Conservation (phyloP, 768 basidiomycete genomes). For the Harrya chromipes region DNA sequence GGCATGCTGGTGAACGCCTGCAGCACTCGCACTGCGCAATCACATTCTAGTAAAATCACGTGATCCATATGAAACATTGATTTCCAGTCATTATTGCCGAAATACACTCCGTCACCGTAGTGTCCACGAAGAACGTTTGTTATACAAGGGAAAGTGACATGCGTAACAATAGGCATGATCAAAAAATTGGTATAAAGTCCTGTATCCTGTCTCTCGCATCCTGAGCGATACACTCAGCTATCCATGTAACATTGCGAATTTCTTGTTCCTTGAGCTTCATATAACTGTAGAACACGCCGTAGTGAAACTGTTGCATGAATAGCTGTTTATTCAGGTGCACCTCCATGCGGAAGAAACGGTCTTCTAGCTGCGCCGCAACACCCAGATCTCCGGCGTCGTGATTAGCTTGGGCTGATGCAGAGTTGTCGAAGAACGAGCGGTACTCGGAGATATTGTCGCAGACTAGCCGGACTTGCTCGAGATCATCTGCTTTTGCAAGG, state of each 20-base stretch:
- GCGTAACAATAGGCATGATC: slow-evolving; percentile 22
- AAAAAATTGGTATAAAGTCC: slow-evolving; percentile 92
- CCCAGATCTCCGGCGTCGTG: slow-evolving; percentile 42
- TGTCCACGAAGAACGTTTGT: too few species aligned
- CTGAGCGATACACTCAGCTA: slow-evolving; percentile 95
- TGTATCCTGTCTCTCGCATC: slow-evolving; percentile 94
- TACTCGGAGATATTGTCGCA: slow-evolving; percentile 91
- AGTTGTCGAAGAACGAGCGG: slow-evolving; percentile 85
- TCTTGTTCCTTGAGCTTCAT: slow-evolving; percentile 65
- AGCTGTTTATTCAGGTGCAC: slow-evolving; percentile 92
- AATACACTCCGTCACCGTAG: too few species aligned
- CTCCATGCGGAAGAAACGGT: slow-evolving; percentile 92
- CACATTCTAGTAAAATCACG: slow-evolving; percentile 11
- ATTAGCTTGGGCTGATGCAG: slow-evolving; percentile 34
- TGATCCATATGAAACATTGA: slow-evolving; percentile 4
- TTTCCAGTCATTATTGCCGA: too few species aligned
- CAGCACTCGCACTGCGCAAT: neutral
- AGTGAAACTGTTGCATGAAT: slow-evolving; percentile 97
- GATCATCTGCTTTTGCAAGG: slow-evolving; percentile 90
- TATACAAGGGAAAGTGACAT: neutral
- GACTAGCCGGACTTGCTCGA: slow-evolving; percentile 86
- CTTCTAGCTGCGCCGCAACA: slow-evolving; percentile 74
- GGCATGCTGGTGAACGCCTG: slow-evolving; percentile 11
- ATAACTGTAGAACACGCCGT: slow-evolving; percentile 89
- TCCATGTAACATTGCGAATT: too few species aligned